phyloP scores from a whole-genome alignment of 768 basidiomycete species.

The Trichaptum fuscoviolaceum region DNA sequence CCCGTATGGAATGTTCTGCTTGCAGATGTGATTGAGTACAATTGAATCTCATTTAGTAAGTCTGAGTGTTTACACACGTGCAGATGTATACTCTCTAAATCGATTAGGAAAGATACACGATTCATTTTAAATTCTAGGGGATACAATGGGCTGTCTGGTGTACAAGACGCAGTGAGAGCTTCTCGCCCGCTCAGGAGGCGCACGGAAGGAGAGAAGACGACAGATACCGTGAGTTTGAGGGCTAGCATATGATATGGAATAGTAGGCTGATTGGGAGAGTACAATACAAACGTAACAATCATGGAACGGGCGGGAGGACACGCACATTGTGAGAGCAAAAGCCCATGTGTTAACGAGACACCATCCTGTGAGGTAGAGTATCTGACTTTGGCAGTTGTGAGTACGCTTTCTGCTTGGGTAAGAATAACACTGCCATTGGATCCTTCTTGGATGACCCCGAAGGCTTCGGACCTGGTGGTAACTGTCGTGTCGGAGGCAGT shows the following conservation, averaged over 20 bases:
- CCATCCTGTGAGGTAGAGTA: neutral
- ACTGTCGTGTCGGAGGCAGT: constrained; percentile 12
- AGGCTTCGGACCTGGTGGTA: constrained; percentile 31
- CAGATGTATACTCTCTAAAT: neutral
- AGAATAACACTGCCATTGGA: constrained; percentile 58
- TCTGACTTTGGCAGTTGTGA: constrained; percentile 40
- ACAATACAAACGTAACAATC: neutral
- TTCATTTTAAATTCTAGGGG: neutral
- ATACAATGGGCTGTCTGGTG: neutral
- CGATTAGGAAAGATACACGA: neutral
- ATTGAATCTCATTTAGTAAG: neutral
- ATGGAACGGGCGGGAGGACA: neutral
- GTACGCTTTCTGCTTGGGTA: constrained; percentile 68
- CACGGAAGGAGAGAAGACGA: neutral
- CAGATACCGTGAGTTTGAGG: neutral
- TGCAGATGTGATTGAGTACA: neutral
- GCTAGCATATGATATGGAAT: neutral
- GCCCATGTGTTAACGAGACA: neutral
- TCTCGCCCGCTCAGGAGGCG: neutral
- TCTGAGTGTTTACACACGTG: neutral
- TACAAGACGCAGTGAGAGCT: neutral
- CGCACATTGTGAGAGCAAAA: neutral
- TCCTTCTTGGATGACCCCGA: constrained; percentile 49
- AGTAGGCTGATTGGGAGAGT: neutral
- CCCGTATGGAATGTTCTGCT: neutral